A percentile compares a stretch with the other conserved stretches of the same genome.
Conservation (phyloP, 352 stramenopile genomes). For the Globisporangium radiosum region DNA sequence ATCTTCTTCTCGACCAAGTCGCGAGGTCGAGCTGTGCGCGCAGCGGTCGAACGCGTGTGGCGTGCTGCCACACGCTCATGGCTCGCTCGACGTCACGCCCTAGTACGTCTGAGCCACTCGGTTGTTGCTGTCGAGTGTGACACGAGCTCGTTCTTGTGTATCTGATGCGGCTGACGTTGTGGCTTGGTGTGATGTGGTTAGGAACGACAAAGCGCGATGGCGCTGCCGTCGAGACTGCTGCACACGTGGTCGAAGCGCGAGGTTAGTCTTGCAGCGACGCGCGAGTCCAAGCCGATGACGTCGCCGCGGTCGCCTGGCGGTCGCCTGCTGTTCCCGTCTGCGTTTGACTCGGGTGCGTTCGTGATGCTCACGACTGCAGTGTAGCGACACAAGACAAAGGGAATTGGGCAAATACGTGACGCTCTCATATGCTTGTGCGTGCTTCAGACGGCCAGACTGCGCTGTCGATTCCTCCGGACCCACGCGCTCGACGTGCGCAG, state of each 20-base stretch:
- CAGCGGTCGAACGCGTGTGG: conserved; percentile 5
- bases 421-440: not conserved
- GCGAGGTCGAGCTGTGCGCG: conserved; percentile 6
- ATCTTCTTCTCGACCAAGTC: conserved; percentile 26
- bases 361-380: not conserved
- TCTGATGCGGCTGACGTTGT: not conserved
- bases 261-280: conserved; percentile 5
- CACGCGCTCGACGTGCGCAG: conserved; percentile 16
- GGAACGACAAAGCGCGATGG: not conserved
- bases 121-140: not conserved
- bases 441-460: conserved; percentile 18
- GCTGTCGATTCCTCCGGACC: conserved; percentile 22
- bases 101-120: not conserved
- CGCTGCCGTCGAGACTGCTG: conserved; percentile 2
- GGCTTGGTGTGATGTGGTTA: not conserved
- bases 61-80: not conserved
- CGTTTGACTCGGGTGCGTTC: conserved; percentile 22
- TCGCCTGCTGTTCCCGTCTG: conserved; percentile 17
- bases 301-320: conserved; percentile 13
- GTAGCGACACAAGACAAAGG: too few species aligned
- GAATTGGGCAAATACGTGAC: too few species aligned
- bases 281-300: conserved; percentile 5
- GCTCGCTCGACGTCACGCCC: not conserved
- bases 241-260: conserved; percentile 11
- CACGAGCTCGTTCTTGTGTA: too few species aligned